phyloP scores from a whole-genome alignment of 1,284 basidiomycete genomes.

The Microbotryum scabiosae region DNA sequence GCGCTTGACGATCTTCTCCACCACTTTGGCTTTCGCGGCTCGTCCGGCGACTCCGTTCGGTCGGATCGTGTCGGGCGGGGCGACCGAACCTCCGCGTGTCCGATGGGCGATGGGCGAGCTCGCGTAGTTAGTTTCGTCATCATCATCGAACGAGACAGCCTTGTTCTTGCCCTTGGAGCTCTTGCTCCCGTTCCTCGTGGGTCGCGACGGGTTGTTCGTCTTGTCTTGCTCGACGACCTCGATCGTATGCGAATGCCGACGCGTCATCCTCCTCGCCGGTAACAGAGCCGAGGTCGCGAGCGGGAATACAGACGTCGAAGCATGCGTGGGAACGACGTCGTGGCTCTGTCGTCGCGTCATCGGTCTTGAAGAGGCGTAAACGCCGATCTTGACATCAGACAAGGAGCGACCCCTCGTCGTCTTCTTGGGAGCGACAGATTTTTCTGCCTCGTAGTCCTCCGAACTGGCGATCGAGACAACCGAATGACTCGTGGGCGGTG shows the following conservation, averaged over 20 bases:
- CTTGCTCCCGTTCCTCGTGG: background rate
- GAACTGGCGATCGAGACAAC: background rate
- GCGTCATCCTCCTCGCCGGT: background rate
- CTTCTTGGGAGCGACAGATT: too few relatives aligned
- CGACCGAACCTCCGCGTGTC: conserved; percentile 7
- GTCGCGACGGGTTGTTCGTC: background rate
- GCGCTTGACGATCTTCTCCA: background rate
- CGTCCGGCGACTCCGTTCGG: background rate
- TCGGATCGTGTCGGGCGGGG: background rate
- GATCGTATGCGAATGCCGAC: conserved; percentile 3
- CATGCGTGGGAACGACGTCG: background rate
- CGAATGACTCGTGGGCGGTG: background rate
- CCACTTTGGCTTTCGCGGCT: conserved; percentile 9
- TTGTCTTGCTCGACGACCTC: background rate
- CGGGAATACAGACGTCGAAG: background rate
- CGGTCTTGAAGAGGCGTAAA: background rate
- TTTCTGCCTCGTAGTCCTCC: too few relatives aligned
- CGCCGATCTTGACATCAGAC: too few relatives aligned
- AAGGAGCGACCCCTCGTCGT: too few relatives aligned
- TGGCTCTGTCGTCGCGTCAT: background rate
- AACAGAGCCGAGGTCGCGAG: background rate
- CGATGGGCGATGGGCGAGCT: conserved; percentile 23
- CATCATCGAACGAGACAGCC: conserved; percentile 3
- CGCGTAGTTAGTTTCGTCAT: background rate
- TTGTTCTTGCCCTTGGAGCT: background rate